Evolutionary conservation across 1,284 basidiomycete genomes (phyloP).

Genomic region (Tremellales sp.): DNA sequence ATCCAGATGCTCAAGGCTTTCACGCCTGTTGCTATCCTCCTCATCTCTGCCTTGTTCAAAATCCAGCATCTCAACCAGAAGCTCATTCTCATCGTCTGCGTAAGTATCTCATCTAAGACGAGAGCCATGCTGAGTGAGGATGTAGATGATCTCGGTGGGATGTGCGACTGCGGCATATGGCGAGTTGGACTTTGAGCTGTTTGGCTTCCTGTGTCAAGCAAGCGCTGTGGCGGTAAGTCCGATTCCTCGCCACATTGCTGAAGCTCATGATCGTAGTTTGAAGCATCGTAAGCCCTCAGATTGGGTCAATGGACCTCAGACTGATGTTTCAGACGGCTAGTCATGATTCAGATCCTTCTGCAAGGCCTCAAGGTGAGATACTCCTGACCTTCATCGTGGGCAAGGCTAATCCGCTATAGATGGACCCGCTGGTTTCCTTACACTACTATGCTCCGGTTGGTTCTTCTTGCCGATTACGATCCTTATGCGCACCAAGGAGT

Average conservation of each 20-base stretch:
- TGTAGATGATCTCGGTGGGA: constrained; percentile 80
- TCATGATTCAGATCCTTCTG: constrained; percentile 73
- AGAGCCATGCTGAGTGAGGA: constrained; percentile 8
- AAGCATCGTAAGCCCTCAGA: constrained; percentile 40
- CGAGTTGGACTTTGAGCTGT: constrained; percentile 76
- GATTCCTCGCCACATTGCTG: not conserved
- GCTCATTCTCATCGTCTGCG: constrained; percentile 70
- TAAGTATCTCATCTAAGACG: constrained; percentile 53
- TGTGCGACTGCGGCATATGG: constrained; percentile 54
- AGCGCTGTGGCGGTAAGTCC: constrained; percentile 60
- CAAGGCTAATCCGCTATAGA: constrained; percentile 51
- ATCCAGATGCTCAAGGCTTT: constrained; percentile 99
- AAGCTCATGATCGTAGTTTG: constrained; percentile 30
- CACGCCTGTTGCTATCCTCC: constrained; percentile 85
- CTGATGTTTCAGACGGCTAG: constrained; percentile 57
- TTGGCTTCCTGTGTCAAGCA: constrained; percentile 79
- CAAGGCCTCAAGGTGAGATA: constrained; percentile 43
- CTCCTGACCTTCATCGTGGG: not conserved
- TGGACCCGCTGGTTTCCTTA: constrained; percentile 92
- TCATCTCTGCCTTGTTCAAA: constrained; percentile 83
- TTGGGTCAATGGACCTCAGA: no score
- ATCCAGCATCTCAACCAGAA: constrained; percentile 77
- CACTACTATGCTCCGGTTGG: constrained; percentile 82
- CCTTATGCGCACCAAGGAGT: no score
- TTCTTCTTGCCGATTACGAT: no score